A percentile compares a stretch with the other conserved stretches of the same genome.
These are phyloP conservation scores for Tolypocladium guangdongense DNA, from an alignment of 2,329 filamentous ascomycete genomes.

Conservation along the genomic window DNA sequence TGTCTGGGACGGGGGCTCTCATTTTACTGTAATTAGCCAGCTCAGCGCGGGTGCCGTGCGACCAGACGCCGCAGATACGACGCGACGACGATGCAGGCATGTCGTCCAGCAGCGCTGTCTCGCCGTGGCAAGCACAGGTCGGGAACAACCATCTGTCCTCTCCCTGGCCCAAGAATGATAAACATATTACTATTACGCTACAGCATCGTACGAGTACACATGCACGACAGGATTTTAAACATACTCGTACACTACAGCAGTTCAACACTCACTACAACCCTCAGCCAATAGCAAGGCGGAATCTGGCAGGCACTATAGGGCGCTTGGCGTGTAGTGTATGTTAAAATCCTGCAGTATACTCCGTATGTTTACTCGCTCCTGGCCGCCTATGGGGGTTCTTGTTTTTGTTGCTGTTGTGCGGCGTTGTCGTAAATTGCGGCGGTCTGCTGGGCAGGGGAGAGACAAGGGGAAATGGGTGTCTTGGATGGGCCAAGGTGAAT, in stretches of 20 bases:
- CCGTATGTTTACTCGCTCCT: not conserved
- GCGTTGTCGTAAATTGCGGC: not conserved
- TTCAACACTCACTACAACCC: no score
- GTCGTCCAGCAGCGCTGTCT: not conserved
- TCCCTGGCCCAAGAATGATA: not conserved
- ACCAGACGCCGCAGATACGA: not conserved
- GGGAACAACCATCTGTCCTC: not conserved
- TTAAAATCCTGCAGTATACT: not conserved
- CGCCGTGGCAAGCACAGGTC: not conserved
- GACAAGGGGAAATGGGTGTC: not conserved
- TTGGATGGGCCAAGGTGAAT: not conserved
- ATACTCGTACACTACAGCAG: no score
- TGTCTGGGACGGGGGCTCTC: not conserved
- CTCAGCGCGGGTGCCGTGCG: not conserved
- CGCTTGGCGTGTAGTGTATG: not conserved
- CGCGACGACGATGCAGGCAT: not conserved
- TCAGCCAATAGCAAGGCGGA: not conserved
- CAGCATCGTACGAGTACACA: not conserved
- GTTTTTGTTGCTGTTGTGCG: not conserved
- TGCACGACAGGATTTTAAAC: no score
- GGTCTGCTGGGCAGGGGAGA: not conserved
- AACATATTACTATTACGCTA: no score
- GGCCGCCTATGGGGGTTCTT: no score
- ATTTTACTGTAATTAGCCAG: not conserved
- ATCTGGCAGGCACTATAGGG: not conserved